Percentiles rank a stretch among this genome's conserved stretches.
phyloP scores from a whole-genome alignment of 2,329 filamentous ascomycete species.

The Aspergillus tamarii region DNA sequence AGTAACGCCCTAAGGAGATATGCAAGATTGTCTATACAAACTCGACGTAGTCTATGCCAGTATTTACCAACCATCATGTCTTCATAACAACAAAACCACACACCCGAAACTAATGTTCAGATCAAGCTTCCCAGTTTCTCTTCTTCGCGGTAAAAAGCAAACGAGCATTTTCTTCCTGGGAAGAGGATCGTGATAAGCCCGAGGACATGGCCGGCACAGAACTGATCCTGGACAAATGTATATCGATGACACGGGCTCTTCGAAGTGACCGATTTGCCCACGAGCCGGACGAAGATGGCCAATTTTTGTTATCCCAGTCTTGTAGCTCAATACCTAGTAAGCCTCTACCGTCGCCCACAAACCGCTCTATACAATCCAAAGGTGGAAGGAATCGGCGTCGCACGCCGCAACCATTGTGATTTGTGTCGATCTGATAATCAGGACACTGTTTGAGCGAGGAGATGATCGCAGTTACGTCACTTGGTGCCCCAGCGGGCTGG shows the following conservation, averaged over 20 bases:
- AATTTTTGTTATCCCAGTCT: slow-evolving; percentile 18
- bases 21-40: background rate
- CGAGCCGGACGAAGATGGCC: slow-evolving; percentile 18
- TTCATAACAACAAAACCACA: background rate
- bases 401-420: slow-evolving; percentile 47
- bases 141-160: slow-evolving; percentile 41
- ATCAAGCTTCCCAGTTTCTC: slow-evolving; percentile 39
- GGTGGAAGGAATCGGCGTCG: slow-evolving; percentile 44
- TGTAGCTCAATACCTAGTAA: slow-evolving; percentile 33
- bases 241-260: slow-evolving; percentile 27
- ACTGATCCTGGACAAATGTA: slow-evolving; percentile 30
- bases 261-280: slow-evolving; percentile 27
- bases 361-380: slow-evolving; percentile 43
- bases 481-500: slow-evolving; percentile 19
- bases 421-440: slow-evolving; percentile 47
- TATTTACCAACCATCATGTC: background rate
- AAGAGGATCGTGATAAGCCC: slow-evolving; percentile 15
- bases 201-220: slow-evolving; percentile 23
- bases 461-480: slow-evolving; percentile 39
- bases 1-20: background rate
- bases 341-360: slow-evolving; percentile 35
- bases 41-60: background rate
- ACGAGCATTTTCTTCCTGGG: slow-evolving; percentile 35
- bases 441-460: slow-evolving; percentile 44
- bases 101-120: background rate